phyloP scores from a whole-genome alignment of 352 stramenopile species.

The Globisporangium megalacanthum region DNA sequence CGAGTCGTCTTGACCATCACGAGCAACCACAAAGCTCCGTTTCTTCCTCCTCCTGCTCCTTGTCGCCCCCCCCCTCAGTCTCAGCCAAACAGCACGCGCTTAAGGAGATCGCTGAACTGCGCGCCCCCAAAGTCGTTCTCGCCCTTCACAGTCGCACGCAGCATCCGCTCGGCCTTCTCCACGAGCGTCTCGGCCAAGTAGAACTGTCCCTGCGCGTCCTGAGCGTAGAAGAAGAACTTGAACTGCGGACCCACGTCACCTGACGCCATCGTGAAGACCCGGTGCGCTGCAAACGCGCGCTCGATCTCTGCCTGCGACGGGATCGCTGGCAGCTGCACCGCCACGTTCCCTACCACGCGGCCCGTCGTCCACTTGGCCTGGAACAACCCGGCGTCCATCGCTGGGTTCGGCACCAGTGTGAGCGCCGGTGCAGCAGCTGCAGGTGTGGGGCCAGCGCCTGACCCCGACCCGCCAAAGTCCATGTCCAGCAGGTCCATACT shows the following conservation, averaged over 20 bases:
- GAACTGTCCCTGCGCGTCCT: conserved; percentile 51
- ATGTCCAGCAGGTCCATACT: conserved; percentile 74
- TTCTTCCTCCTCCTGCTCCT: too few relatives aligned
- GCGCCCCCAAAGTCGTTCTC: conserved; percentile 50
- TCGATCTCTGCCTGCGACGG: conserved; percentile 62
- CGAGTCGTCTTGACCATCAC: too few relatives aligned
- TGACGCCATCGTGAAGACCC: conserved; percentile 77
- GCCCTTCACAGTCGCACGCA: conserved; percentile 72
- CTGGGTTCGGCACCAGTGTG: conserved; percentile 48
- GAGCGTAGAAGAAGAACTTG: conserved; percentile 86
- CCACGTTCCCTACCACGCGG: conserved; percentile 56
- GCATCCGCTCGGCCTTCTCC: conserved; percentile 55
- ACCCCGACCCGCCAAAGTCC: conserved; percentile 50
- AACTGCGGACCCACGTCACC: conserved; percentile 74
- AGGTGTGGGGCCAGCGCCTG: conserved; percentile 10
- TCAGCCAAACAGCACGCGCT: conserved; percentile 58
- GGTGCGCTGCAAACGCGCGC: conserved; percentile 41
- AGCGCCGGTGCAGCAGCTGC: conserved; percentile 26
- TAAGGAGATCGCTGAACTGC: conserved; percentile 60
- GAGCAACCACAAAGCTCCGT: too few relatives aligned
- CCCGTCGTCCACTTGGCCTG: conserved; percentile 67
- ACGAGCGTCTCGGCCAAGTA: conserved; percentile 74
- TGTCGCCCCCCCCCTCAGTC: too few relatives aligned
- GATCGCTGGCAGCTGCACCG: conserved; percentile 52
- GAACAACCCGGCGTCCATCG: conserved; percentile 72